phyloP scores from a whole-genome alignment of 345 rosid genomes.

The Salix purpurea region DNA sequence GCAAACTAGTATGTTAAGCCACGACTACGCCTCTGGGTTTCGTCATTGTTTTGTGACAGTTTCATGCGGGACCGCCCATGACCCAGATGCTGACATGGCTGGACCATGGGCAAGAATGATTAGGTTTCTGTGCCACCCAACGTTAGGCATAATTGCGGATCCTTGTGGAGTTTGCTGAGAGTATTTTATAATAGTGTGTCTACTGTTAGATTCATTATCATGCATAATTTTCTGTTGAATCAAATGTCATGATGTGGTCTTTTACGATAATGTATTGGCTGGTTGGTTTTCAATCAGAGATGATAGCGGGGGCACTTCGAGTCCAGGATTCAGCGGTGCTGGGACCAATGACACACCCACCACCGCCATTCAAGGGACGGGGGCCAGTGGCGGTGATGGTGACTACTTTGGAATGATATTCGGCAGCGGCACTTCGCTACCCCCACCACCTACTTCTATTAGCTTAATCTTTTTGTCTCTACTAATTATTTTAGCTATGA shows the following conservation, averaged over 20 bases:
- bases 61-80: neutral
- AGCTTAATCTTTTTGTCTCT: slow-evolving; percentile 38
- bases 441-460: slow-evolving; percentile 15
- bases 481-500: slow-evolving; percentile 41
- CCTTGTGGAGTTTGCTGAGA: too few relatives aligned
- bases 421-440: slow-evolving; percentile 42
- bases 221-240: neutral
- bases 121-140: neutral
- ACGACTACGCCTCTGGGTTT: too few relatives aligned
- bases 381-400: slow-evolving; percentile 20
- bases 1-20: neutral
- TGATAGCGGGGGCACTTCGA: slow-evolving; percentile 35
- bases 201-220: neutral
- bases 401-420: slow-evolving; percentile 67
- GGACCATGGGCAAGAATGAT: neutral
- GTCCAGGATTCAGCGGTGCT: slow-evolving; percentile 39
- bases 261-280: neutral
- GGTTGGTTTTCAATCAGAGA: slow-evolving; percentile 31
- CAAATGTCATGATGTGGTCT: slow-evolving; percentile 4
- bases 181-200: neutral
- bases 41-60: neutral
- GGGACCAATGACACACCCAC: slow-evolving; percentile 32
- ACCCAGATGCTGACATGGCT: too few relatives aligned
- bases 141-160: too few relatives aligned
- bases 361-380: slow-evolving; percentile 24